A percentile compares a stretch with the other conserved stretches of the same genome.
Conservation (phyloP, 352 stramenopile genomes). For the Peronospora farinosa region DNA sequence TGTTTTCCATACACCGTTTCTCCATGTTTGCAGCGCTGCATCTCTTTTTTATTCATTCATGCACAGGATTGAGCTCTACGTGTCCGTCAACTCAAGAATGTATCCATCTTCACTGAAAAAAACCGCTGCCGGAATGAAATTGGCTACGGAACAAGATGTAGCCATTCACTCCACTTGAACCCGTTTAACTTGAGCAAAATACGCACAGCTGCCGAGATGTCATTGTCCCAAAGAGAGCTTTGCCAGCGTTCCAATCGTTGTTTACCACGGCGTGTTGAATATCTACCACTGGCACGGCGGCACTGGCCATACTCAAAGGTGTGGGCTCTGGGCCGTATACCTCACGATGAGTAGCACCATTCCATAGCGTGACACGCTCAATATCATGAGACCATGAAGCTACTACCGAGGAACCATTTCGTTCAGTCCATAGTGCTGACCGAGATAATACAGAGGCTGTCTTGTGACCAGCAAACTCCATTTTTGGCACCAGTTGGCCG, state of each 20-base stretch:
- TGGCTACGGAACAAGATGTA: background rate
- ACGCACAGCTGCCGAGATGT: slow-evolving; percentile 27
- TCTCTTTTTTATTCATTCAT: no score
- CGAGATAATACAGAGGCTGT: slow-evolving; percentile 39
- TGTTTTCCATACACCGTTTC: no score
- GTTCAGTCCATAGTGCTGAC: slow-evolving; percentile 42
- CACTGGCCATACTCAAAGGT: slow-evolving; percentile 5
- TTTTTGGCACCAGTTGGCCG: slow-evolving; percentile 10
- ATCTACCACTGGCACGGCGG: slow-evolving; percentile 22
- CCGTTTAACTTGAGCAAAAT: slow-evolving; percentile 15
- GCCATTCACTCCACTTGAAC: background rate
- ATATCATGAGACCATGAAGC: slow-evolving; percentile 32
- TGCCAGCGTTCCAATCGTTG: slow-evolving; percentile 23
- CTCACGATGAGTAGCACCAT: slow-evolving; percentile 20
- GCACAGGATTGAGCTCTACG: no score
- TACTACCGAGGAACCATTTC: slow-evolving; percentile 19
- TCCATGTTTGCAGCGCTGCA: no score
- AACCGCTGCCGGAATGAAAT: no score
- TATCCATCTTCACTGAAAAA: no score
- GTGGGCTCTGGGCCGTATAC: slow-evolving; percentile 5
- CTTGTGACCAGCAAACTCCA: slow-evolving; percentile 33
- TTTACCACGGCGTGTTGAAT: slow-evolving; percentile 33
- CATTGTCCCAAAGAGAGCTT: slow-evolving; percentile 33
- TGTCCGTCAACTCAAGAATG: no score
- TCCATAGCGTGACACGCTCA: slow-evolving; percentile 22